A percentile compares a stretch with the other conserved stretches of the same genome.
These are phyloP conservation scores for Pythium aphanidermatum DNA, from an alignment of 352 stramenopile species.

Conservation along the genomic window DNA sequence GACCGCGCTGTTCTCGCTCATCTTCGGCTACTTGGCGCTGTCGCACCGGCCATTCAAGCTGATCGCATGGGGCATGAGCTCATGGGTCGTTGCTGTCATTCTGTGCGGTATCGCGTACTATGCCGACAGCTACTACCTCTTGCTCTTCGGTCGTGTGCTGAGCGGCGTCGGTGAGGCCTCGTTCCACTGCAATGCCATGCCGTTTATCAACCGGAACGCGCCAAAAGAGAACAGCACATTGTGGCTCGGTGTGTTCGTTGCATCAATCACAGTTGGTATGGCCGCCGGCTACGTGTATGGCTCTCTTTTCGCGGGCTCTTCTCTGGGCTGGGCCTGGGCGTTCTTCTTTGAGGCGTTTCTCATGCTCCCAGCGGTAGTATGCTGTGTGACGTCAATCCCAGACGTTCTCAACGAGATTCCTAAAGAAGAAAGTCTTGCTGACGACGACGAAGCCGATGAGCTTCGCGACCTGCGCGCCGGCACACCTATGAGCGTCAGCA, in stretches of 20 bases:
- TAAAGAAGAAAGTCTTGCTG: slow-evolving; percentile 19
- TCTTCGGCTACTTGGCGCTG: slow-evolving; percentile 90
- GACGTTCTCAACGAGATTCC: slow-evolving; percentile 34
- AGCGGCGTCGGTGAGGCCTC: slow-evolving; percentile 89
- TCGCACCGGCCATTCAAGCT: slow-evolving; percentile 87
- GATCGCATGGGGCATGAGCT: slow-evolving; percentile 80
- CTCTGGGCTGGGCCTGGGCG: slow-evolving; percentile 56
- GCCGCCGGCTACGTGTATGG: slow-evolving; percentile 90
- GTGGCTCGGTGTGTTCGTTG: slow-evolving; percentile 92
- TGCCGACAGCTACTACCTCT: slow-evolving; percentile 82
- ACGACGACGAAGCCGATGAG: slow-evolving; percentile 20
- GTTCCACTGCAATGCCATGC: slow-evolving; percentile 90
- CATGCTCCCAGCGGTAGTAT: slow-evolving; percentile 60
- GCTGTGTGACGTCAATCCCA: slow-evolving; percentile 40
- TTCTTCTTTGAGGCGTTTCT: slow-evolving; percentile 81
- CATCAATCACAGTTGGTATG: slow-evolving; percentile 88
- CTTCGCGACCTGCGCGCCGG: background rate
- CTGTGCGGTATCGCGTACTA: slow-evolving; percentile 77
- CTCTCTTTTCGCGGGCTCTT: slow-evolving; percentile 43
- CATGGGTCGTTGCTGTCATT: slow-evolving; percentile 88
- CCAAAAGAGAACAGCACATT: slow-evolving; percentile 59
- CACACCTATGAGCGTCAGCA: background rate
- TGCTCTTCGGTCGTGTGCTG: slow-evolving; percentile 84
- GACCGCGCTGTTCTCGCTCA: slow-evolving; percentile 88
- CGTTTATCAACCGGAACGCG: slow-evolving; percentile 90